These are phyloP conservation scores for Stemphylium lycopersici DNA, from an alignment of 2,329 filamentous ascomycete genomes.

Conservation along the genomic window DNA sequence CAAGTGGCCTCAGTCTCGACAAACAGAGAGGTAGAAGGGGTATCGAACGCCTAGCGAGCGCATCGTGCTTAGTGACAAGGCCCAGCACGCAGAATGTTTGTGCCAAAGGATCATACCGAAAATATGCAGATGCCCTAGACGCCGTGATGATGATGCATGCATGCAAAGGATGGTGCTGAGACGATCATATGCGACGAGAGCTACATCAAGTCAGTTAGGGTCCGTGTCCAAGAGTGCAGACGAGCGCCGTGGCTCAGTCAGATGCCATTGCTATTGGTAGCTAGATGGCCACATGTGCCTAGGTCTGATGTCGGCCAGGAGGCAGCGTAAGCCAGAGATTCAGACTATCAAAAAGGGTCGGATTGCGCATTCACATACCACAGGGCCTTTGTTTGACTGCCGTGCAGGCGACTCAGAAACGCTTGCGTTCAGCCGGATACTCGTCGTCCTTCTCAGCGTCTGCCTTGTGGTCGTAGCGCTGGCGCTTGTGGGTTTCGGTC, in stretches of 20 bases:
- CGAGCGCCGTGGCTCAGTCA: constrained; percentile 3
- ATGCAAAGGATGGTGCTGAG: neutral
- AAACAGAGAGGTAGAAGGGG: constrained; percentile 15
- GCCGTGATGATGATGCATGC: constrained; percentile 19
- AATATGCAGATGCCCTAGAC: constrained; percentile 29
- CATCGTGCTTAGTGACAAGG: constrained; percentile 28
- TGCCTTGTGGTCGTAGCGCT: constrained; percentile 75
- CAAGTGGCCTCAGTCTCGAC: neutral
- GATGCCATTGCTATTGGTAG: constrained; percentile 1
- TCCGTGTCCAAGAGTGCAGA: neutral
- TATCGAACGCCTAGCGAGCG: constrained; percentile 37
- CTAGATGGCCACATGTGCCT: constrained; percentile 6
- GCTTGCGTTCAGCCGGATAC: constrained; percentile 12
- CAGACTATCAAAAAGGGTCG: neutral
- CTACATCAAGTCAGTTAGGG: constrained; percentile 15
- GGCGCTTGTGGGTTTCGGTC: constrained; percentile 86
- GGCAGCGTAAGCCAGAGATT: constrained; percentile 32
- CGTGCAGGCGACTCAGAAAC: constrained; percentile 4
- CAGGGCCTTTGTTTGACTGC: neutral
- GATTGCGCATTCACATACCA: constrained; percentile 13
- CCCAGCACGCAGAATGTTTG: constrained; percentile 13
- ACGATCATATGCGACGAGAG: neutral
- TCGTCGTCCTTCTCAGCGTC: constrained; percentile 37
- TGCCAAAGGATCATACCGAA: constrained; percentile 30
- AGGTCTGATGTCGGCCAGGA: constrained; percentile 19